A percentile compares a stretch with the other conserved stretches of the same genome.
phyloP scores from a whole-genome alignment of 305 asterid species.

The Solanum hybrid region DNA sequence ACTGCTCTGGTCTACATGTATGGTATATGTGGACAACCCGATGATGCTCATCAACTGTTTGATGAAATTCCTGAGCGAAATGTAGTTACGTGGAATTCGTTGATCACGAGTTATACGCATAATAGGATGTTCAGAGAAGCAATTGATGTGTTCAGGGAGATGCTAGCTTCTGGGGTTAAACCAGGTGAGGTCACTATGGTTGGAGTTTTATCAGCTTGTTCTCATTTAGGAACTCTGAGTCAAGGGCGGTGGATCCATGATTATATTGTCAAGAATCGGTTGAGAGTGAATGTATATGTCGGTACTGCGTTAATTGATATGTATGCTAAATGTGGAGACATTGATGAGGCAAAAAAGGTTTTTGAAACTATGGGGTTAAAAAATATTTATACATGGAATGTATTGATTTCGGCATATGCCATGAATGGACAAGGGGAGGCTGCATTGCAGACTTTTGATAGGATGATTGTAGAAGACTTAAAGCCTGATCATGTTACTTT shows the following conservation, averaged over 20 bases:
- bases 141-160: conserved; percentile 6
- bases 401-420: conserved; percentile 11
- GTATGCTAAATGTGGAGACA: conserved; percentile 16
- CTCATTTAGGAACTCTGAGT: conserved; percentile 10
- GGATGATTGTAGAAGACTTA: background rate
- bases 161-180: background rate
- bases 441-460: background rate
- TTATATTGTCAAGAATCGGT: conserved; percentile 2
- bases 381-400: conserved; percentile 12
- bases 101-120: conserved; percentile 6
- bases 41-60: background rate
- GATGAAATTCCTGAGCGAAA: conserved; percentile 6
- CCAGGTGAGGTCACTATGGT: conserved; percentile 11
- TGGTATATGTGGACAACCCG: background rate
- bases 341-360: background rate
- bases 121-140: conserved; percentile 6
- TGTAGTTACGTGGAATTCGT: conserved; percentile 11
- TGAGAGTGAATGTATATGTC: background rate
- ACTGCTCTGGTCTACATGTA: conserved; percentile 1
- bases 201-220: conserved; percentile 12
- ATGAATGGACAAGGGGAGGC: conserved; percentile 7
- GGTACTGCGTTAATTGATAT: conserved; percentile 9
- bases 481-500: conserved; percentile 11
- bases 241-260: conserved; percentile 6
- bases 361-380: background rate